These are phyloP conservation scores for Raphidocelis subcapitata DNA, from an alignment of 139 green algal species.

Conservation along the genomic window DNA sequence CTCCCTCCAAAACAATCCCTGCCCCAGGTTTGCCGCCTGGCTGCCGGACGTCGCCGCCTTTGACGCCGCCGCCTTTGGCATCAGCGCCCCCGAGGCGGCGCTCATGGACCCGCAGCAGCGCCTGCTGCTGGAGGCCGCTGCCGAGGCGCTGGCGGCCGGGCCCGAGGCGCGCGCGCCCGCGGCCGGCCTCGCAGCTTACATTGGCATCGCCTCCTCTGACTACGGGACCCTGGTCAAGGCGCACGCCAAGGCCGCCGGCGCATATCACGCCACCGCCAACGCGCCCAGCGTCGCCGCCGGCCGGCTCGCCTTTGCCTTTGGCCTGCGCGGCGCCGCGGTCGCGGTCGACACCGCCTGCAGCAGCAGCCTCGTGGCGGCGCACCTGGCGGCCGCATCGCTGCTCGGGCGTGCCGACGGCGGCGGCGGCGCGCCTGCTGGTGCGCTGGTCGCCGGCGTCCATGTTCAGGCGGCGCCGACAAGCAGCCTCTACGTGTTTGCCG, in stretches of 20 bases:
- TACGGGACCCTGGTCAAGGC: slow-evolving; percentile 60
- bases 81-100: slow-evolving; percentile 52
- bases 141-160: slow-evolving; percentile 1
- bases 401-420: not conserved
- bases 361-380: slow-evolving; percentile 53
- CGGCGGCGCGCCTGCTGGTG: not conserved
- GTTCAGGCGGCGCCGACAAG: slow-evolving; percentile 45
- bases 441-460: slow-evolving; percentile 52
- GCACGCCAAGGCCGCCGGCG: slow-evolving; percentile 30
- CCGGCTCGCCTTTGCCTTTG: slow-evolving; percentile 70
- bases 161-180: not conserved
- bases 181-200: slow-evolving; percentile 32
- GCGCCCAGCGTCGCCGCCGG: slow-evolving; percentile 76
- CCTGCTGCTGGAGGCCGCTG: slow-evolving; percentile 65
- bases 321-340: slow-evolving; percentile 37
- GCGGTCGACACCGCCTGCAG: slow-evolving; percentile 73
- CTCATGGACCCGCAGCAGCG: slow-evolving; percentile 86
- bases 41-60: slow-evolving; percentile 52
- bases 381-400: slow-evolving; percentile 33
- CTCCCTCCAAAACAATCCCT: not conserved
- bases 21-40: slow-evolving; percentile 56
- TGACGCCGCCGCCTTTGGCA: slow-evolving; percentile 52
- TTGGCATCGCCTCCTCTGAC: slow-evolving; percentile 73
- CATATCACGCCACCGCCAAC: slow-evolving; percentile 73
- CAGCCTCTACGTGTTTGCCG: slow-evolving; percentile 46